Base-by-base conservation (phyloP, 192 early-diverging fungal genomes). In the Geosiphon pyriformis region DNA sequence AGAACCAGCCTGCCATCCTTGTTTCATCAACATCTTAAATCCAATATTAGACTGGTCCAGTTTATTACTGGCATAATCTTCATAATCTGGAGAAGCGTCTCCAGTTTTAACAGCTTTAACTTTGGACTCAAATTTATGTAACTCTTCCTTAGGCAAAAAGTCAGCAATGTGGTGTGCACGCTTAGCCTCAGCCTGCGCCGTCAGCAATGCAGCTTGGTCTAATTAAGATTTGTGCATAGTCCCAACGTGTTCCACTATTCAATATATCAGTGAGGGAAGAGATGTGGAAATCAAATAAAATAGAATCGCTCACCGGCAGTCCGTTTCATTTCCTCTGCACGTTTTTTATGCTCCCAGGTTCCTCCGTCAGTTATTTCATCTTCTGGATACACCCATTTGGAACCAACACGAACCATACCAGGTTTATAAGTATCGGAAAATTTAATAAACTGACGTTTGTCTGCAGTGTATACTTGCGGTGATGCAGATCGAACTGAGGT, bases 331-430 rank as follows among this genome's bases (percentile, higher is more conserved):
- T 70, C 68, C 37, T 70, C 58, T 22, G 68, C 68, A 25, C 68
- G 46, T 53, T 70, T 70, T 52, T 61, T 70, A 53, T 70, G 68
- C 34, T 70, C 68, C 68, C 68, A 70, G 18, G 68, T 70, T 34
- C 68, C 68, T 46, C 68, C 68, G 26, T 70, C 68, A 26, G 50
- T 70, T 48, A 70, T 70, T 57, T 70, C 68, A 54, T 70, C 68
- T 54, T 70, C 68, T n/a, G 68, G 68, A 62, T 70, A 70, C 25
- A 70, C 68, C 68, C 68, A 70, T 55, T 70, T 70, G 22, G 59
- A 62, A 3, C 68, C 68, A 12, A 70, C 61, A 17, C 60, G 59
- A 25, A 70, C 37, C 68, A 70, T 70, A 20, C 68, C 68, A 17
- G 68, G 51, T 55, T 70, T 70, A 35, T 70, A 70, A 4, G 59